Evolutionary conservation across 495 filamentous ascomycete species (phyloP), one percentile per base, ranked within the genome.

Genomic region (Thozetella sp.): DNA sequence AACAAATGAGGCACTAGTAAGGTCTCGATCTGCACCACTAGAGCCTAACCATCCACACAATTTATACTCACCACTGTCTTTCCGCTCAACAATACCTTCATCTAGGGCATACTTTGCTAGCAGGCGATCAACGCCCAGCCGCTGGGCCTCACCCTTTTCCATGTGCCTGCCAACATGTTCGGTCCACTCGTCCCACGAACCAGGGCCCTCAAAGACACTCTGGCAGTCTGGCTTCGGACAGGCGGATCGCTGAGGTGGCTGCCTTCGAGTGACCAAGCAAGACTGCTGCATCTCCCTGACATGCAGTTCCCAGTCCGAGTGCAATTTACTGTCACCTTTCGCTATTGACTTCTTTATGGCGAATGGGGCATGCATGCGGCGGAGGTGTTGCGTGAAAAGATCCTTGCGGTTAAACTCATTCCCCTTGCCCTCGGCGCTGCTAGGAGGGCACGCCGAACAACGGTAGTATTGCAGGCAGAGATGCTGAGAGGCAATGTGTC

Each of bases 91-190:
- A 52, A 88, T 86, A n/a, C 74, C 74, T 58, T 83, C 77, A 0
- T 82, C 77, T 6, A 86, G 62, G 3, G 85, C 82, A 84, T 85
- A 88, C 50, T 78, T 69, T 2, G 82, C 77, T 43, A 88, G 64
- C 15, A 78, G 63, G 4, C 67, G 62, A 63, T 88, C 85, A 24
- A 83, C 77, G 0, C 74, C 80, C 55, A 86, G 67, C 13, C 75
- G 65, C 26, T 65, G 60, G 27, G 80, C 82, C 62, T 86, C 85
- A 11, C 77, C 76, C 62, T 83, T 82, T 69, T 96, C 93, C 78
- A 93, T 90, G 70, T 97, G 95, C 26, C 89, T 81, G 0, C 93
- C 94, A 2, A 99, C 91, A 71, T 99, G 94, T 70, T 99, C 94
- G 65, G 96, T 92, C 69, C 93, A 88, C 50, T 88, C 83, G 53